Conservation (phyloP, 306 rosid species). For the Begonia fuchsioides region DNA sequence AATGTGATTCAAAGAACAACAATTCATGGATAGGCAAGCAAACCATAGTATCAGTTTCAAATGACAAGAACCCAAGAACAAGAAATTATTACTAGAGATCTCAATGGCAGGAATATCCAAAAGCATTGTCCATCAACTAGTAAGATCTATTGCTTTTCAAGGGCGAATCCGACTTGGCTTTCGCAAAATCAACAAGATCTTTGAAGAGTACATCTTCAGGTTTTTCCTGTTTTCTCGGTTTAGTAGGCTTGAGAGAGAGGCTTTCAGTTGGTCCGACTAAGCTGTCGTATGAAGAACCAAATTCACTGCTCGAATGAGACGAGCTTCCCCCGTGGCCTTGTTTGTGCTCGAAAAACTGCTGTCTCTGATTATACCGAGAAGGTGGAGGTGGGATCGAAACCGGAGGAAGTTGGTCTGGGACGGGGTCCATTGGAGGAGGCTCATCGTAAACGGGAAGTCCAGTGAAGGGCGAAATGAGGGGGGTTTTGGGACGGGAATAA, state of each 20-base stretch:
- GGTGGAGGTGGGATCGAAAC: constrained; percentile 69
- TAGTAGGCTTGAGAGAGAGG: constrained; percentile 55
- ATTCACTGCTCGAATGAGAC: constrained; percentile 32
- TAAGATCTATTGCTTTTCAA: constrained; percentile 42
- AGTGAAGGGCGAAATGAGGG: constrained; percentile 29
- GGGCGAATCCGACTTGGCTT: constrained; percentile 65
- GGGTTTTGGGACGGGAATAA: constrained; percentile 14
- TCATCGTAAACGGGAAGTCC: constrained; percentile 53
- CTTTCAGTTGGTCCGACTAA: constrained; percentile 61
- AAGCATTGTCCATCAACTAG: too few species aligned
- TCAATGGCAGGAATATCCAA: too few species aligned
- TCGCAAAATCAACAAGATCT: constrained; percentile 76
- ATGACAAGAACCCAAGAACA: too few species aligned
- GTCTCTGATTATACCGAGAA: constrained; percentile 55
- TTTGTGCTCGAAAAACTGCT: constrained; percentile 59
- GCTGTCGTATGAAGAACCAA: constrained; percentile 55
- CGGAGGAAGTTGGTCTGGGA: too few species aligned
- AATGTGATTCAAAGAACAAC: too few species aligned
- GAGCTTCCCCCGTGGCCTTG: constrained; percentile 13
- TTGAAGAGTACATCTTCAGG: constrained; percentile 77
- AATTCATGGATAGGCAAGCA: too few species aligned
- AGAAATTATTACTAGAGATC: too few species aligned
- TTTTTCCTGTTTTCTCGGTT: constrained; percentile 47
- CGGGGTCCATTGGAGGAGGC: constrained; percentile 36
- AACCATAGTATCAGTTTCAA: too few species aligned